Base-by-base conservation (phyloP, 2,329 filamentous ascomycete species). In the Exophiala sideris region DNA sequence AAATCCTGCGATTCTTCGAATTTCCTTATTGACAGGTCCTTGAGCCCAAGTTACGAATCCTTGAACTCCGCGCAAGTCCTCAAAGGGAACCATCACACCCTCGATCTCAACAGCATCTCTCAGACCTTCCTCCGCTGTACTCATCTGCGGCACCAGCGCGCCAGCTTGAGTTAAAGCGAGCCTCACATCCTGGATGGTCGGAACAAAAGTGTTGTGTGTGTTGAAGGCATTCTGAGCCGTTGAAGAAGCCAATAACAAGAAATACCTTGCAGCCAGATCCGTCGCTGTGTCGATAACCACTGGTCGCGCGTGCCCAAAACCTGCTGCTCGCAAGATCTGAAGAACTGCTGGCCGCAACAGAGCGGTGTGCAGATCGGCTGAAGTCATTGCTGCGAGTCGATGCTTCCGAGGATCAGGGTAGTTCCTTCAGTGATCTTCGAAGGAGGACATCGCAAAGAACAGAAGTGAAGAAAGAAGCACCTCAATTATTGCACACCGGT, bases 261-360 rank as follows among this genome's bases (percentile, higher is more conserved):
- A 76, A 71, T 96, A 95, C 61, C 88, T 85, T 40, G 86, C 88
- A 0, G 90, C 86, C 6, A 97, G 79, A 71, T 96, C 91, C 11
- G 90, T 88, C n/a, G 96, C 71, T 8, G 88, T 86, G 73, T 97
- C 91, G 53, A 96, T 78, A 5, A 95, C 91, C 3, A 87, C 86
- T 1, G 89, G 86, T 50, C 85, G 85, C 47, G 90, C 88, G 39
- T 86, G 80, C 69, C 95, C 89, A 74, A 95, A 97, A 68, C 92
- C 92, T 20, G 90, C 87, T 29, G 91, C 89, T 67, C 92, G 90
- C 48, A 97, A 84, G 65, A 95, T 92, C 72, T 96, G 91, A 54
- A 97, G 83, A 57, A 96, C 83, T 45, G 86, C 86, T 1, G 92
- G 92, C 39, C 91, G 89, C 53, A 97, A 80, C 60, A 96, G 85